Percentiles rank a stretch among this genome's conserved stretches.
Conservation (phyloP, 2,329 filamentous ascomycete species). For the Curvularia hawaiiensis region DNA sequence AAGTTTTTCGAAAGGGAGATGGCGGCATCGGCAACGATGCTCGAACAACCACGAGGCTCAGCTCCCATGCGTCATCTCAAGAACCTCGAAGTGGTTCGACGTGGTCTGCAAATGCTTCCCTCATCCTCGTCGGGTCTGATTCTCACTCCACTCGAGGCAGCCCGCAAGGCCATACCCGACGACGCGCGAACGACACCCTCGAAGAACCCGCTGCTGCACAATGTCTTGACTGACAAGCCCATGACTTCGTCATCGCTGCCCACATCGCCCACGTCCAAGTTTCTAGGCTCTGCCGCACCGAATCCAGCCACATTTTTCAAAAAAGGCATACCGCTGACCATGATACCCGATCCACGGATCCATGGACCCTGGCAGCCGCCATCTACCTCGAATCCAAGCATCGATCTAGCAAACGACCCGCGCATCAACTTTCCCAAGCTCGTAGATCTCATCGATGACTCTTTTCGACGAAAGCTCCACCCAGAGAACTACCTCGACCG, state of each 20-base stretch:
- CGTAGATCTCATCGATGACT: conserved; percentile 89
- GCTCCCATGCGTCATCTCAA: conserved; percentile 58
- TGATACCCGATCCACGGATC: conserved; percentile 73
- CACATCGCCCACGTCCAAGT: conserved; percentile 44
- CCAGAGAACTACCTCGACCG: conserved; percentile 80
- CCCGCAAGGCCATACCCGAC: conserved; percentile 53
- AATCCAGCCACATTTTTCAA: conserved; percentile 82
- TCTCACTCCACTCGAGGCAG: conserved; percentile 83
- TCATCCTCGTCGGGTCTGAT: conserved; percentile 85
- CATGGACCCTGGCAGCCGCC: conserved; percentile 70
- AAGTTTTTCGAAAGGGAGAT: conserved; percentile 47
- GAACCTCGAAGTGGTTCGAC: conserved; percentile 75
- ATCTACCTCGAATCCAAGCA: conserved; percentile 60
- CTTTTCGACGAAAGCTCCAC: conserved; percentile 84
- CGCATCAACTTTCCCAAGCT: conserved; percentile 83
- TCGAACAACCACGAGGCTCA: conserved; percentile 21
- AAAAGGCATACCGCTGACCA: conserved; percentile 84
- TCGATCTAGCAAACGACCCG: conserved; percentile 74
- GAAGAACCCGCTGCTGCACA: conserved; percentile 90
- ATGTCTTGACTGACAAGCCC: conserved; percentile 93
- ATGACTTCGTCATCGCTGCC: conserved; percentile 91
- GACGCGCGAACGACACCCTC: conserved; percentile 63
- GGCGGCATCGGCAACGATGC: conserved; percentile 13
- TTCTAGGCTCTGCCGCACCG: conserved; percentile 41
- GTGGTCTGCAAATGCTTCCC: conserved; percentile 76